Base-by-base conservation (phyloP, 2,329 filamentous ascomycete species). In the Talaromyces sp. region DNA sequence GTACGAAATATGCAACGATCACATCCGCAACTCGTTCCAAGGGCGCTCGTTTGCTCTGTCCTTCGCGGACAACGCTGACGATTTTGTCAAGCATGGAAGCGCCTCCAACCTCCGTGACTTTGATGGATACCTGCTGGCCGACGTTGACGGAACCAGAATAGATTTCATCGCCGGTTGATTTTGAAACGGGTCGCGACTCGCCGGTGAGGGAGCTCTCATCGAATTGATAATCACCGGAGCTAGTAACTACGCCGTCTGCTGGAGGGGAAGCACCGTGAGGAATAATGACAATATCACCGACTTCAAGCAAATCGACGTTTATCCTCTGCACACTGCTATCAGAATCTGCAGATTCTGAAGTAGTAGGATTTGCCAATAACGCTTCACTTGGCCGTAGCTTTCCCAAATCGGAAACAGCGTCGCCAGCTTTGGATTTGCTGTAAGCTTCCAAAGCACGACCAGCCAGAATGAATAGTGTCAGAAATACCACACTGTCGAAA, bases 401-500 rank as follows among this genome's bases (percentile, higher is more conserved):
- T 1, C 89, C 89, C 4, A 97, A 81, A 67, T 90, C 88, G 39
- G 90, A 87, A 2, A 97, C 90, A 0, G 93, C 93, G 74, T 96
- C 90, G 1, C 93, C 93, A 0, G 93, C 92, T 72, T 90, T 94
- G 0, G 92, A 90, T 77, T 97, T 97, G 82, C 91, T 96, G 79
- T 95, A 96, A 0, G 91, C 89, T 79, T 97, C 94, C 47, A 81
- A 67, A 50, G 74, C 79, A 41, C 78, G 77, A 14, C 86, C 86
- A 50, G 84, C 82, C 1, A 97, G 86, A 24, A 97, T 84, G 74
- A 97, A 97, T 68, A 97, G 83, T 0, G 93, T 97, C 64, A 97
- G 76, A 68, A 97, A 97, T 2, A 97, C 91, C 1, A 97, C 93
- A 0, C 93, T 92, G 75, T 97, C 94, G 74, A 97, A 97, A 76